A percentile compares a stretch with the other conserved stretches of the same genome.
These are phyloP conservation scores for Acer negundo DNA, from an alignment of 345 rosid species.

Conservation along the genomic window DNA sequence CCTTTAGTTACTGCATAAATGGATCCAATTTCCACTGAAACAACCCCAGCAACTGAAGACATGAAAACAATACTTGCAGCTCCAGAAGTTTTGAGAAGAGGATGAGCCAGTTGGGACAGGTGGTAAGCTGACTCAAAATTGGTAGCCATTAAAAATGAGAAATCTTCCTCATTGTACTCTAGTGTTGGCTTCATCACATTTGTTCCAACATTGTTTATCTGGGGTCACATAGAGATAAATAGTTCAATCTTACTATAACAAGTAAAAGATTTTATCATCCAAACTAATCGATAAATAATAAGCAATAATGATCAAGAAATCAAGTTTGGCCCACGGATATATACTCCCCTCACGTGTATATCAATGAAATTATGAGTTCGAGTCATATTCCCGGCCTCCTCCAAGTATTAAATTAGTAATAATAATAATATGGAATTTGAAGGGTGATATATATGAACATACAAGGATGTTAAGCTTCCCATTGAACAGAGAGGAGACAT, in stretches of 20 bases:
- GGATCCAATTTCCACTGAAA: conserved; percentile 24
- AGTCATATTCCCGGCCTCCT: too few relatives aligned
- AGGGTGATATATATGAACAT: neutral
- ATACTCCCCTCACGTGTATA: too few relatives aligned
- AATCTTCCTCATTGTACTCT: conserved; percentile 44
- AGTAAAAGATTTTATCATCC: too few relatives aligned
- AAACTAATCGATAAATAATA: too few relatives aligned
- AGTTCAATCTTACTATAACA: neutral
- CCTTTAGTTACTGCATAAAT: conserved; percentile 49
- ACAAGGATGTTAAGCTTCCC: conserved; percentile 61
- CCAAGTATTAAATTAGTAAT: too few relatives aligned
- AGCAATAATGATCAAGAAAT: too few relatives aligned
- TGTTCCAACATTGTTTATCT: conserved; percentile 64
- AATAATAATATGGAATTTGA: too few relatives aligned
- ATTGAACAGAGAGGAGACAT: conserved; percentile 38
- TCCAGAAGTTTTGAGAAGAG: conserved; percentile 53
- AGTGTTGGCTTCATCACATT: conserved; percentile 33
- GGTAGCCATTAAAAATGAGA: conserved; percentile 26
- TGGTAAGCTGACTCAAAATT: conserved; percentile 56
- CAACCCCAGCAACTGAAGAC: conserved; percentile 46
- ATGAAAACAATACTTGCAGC: conserved; percentile 51
- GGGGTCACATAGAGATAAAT: too few relatives aligned
- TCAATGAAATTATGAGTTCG: too few relatives aligned
- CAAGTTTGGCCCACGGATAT: too few relatives aligned
- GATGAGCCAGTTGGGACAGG: conserved; percentile 54